A percentile compares a stretch with the other conserved stretches of the same genome.
These are phyloP conservation scores for Angomonas ambiguus DNA, from an alignment of 208 protist species.

Conservation along the genomic window DNA sequence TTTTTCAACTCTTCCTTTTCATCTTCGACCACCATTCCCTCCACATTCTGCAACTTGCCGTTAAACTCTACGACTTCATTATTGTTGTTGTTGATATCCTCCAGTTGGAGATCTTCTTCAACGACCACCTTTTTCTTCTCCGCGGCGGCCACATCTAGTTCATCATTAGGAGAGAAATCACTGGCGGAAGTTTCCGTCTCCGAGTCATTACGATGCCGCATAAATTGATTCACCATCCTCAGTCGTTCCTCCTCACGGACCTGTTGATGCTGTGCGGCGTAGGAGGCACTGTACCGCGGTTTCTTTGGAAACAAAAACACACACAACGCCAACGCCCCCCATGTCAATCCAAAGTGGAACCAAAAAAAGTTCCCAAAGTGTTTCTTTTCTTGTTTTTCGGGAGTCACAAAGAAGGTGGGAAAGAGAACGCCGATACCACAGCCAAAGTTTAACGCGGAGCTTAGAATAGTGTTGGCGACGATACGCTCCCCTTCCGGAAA, in stretches of 20 bases:
- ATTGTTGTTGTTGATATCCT: not conserved
- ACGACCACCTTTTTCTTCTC: not conserved
- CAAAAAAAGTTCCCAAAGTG: slow-evolving; percentile 73
- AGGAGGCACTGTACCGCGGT: slow-evolving; percentile 43
- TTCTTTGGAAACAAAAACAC: slow-evolving; percentile 50
- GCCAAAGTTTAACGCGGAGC: slow-evolving; percentile 60
- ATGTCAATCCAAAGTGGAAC: slow-evolving; percentile 58
- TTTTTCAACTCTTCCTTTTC: no score
- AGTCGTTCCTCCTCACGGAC: slow-evolving; percentile 28
- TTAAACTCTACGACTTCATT: not conserved
- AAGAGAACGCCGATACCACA: slow-evolving; percentile 61
- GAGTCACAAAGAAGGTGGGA: slow-evolving; percentile 65
- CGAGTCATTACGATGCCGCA: not conserved
- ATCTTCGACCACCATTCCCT: not conserved
- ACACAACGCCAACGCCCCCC: slow-evolving; percentile 26
- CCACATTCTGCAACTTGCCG: not conserved
- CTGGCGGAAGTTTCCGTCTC: not conserved
- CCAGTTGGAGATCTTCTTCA: not conserved
- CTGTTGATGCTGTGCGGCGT: slow-evolving; percentile 44
- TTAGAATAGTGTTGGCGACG: slow-evolving; percentile 66
- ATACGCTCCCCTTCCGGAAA: slow-evolving; percentile 60
- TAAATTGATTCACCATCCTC: slow-evolving; percentile 15
- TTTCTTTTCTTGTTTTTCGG: slow-evolving; percentile 28
- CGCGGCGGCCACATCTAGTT: not conserved
- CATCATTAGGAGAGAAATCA: not conserved